A percentile compares a stretch with the other conserved stretches of the same genome.
Conservation (phyloP, 176 grass and related monocot genomes). For the Tuctoria greenei region DNA sequence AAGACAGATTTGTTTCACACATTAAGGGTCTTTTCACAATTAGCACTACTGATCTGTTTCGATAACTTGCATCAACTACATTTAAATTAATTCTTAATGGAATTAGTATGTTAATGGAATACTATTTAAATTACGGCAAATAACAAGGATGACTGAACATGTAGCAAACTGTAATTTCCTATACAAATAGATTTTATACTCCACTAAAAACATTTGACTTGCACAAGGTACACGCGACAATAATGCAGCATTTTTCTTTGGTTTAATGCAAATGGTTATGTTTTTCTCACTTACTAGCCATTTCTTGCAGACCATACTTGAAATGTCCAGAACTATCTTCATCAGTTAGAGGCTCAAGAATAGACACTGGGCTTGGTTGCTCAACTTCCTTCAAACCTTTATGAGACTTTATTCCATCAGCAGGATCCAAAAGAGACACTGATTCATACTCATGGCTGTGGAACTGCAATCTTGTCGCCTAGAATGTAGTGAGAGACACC, state of each 20-base stretch:
- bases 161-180: not conserved
- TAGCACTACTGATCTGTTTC: not conserved
- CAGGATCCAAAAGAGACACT: constrained; percentile 31
- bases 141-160: not conserved
- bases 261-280: constrained; percentile 7
- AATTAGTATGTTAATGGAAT: not conserved
- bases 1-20: not conserved
- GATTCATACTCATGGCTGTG: constrained; percentile 19
- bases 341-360: constrained; percentile 55
- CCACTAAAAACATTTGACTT: not conserved
- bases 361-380: constrained; percentile 63
- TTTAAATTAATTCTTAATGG: not conserved
- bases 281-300: constrained; percentile 48
- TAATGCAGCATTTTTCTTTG: not conserved
- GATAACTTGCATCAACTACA: not conserved
- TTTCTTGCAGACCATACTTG: constrained; percentile 32
- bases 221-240: not conserved
- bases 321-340: constrained; percentile 52
- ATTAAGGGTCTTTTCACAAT: not conserved
- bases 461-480: constrained; percentile 34
- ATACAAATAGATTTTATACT: not conserved
- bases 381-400: constrained; percentile 47
- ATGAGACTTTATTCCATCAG: constrained; percentile 17
- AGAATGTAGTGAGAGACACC: not conserved
- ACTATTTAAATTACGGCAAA: not conserved